Conservation (phyloP, 306 rosid species). For the Hylodesmum podocarpum region DNA sequence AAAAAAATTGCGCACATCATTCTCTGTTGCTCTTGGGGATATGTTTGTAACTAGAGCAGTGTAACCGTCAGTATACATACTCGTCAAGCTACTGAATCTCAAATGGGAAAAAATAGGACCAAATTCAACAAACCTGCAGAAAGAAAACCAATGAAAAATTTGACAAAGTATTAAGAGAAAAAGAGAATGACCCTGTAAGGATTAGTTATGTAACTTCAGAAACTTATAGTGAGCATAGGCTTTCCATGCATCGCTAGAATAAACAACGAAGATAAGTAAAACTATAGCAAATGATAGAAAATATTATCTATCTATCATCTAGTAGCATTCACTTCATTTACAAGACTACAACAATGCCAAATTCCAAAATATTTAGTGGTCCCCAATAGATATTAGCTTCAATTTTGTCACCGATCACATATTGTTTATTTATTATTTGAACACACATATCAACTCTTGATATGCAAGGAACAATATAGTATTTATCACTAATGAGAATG, state of each 20-base stretch:
- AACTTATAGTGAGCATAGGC: conserved; percentile 1
- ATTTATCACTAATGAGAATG: not conserved
- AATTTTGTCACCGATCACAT: conserved; percentile 14
- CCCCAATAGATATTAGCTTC: conserved; percentile 33
- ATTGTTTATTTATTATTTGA: not conserved
- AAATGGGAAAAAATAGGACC: conserved; percentile 7
- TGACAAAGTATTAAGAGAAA: conserved; percentile 11
- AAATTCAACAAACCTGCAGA: conserved; percentile 40
- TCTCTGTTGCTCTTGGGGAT: conserved; percentile 74
- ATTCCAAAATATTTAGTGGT: conserved; percentile 43
- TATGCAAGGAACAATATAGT: conserved; percentile 18
- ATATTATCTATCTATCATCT: conserved; percentile 44
- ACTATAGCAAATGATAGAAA: conserved; percentile 34
- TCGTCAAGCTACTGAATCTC: conserved; percentile 26
- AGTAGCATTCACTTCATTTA: conserved; percentile 26
- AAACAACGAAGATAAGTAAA: conserved; percentile 42
- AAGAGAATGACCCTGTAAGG: conserved; percentile 5
- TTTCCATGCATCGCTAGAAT: conserved; percentile 22
- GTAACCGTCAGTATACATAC: conserved; percentile 70
- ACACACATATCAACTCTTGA: not conserved
- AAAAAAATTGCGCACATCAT: conserved; percentile 70
- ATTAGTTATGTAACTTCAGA: not conserved
- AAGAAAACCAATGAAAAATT: conserved; percentile 24
- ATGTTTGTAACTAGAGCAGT: conserved; percentile 75
- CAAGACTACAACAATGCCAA: not conserved